phyloP scores from a whole-genome alignment of 2,329 filamentous ascomycete species.

The Aspergillus vadensis region DNA sequence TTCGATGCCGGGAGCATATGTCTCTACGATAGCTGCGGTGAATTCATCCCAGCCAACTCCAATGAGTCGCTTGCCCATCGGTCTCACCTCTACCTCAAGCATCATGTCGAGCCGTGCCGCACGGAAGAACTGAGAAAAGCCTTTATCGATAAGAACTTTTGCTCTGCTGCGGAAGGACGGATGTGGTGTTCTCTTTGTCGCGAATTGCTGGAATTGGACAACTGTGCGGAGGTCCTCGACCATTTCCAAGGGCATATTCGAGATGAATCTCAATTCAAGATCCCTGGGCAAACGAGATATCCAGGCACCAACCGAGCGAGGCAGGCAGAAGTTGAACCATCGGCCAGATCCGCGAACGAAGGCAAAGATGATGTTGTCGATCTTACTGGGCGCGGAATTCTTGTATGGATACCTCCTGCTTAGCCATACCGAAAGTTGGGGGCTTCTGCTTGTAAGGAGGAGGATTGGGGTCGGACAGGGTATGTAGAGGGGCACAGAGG shows the following conservation, averaged over 20 bases:
- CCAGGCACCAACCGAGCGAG: neutral
- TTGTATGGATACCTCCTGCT: too few species aligned
- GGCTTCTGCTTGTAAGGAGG: too few species aligned
- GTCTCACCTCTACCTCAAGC: constrained; percentile 5
- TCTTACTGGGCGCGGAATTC: too few species aligned
- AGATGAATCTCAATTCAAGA: neutral
- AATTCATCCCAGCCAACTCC: neutral
- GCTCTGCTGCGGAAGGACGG: neutral
- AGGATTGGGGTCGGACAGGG: too few species aligned
- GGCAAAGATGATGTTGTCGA: too few species aligned
- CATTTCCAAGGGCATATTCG: neutral
- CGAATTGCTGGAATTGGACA: neutral
- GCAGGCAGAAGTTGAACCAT: too few species aligned
- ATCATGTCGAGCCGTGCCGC: neutral
- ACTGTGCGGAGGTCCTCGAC: neutral
- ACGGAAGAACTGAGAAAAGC: neutral
- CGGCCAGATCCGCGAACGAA: too few species aligned
- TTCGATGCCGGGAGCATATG: neutral
- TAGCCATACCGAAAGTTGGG: too few species aligned
- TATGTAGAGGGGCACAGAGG: too few species aligned
- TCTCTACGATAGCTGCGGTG: neutral
- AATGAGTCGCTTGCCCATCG: constrained; percentile 5
- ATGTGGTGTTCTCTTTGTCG: constrained; percentile 1
- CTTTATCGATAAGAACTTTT: neutral
- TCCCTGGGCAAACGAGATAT: constrained; percentile 7